Conservation (phyloP, 306 rosid genomes). For the Geum urbanum region DNA sequence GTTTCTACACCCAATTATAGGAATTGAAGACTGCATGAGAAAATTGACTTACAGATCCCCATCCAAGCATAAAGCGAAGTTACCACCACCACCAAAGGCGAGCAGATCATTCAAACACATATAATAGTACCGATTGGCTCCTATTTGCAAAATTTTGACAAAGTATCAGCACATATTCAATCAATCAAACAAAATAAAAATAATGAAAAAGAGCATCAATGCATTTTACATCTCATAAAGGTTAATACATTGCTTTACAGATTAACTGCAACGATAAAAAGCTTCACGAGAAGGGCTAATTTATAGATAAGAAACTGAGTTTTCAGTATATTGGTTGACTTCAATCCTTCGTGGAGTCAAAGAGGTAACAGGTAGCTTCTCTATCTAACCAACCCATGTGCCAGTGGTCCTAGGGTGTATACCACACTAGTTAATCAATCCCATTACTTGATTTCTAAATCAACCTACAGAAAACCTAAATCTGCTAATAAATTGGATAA, state of each 20-base stretch:
- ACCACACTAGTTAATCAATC: not conserved
- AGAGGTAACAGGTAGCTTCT: constrained; percentile 3
- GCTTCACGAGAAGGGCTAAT: not conserved
- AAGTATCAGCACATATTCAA: not conserved
- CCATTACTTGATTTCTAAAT: constrained; percentile 13
- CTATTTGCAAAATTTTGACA: constrained; percentile 31
- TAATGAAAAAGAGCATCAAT: not conserved
- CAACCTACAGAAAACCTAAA: constrained; percentile 17
- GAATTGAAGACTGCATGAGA: not conserved
- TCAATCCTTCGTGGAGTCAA: not conserved
- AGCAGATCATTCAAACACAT: constrained; percentile 71
- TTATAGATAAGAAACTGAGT: not conserved
- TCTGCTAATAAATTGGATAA: constrained; percentile 12
- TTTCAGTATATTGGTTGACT: not conserved
- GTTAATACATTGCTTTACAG: not conserved
- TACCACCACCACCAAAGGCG: constrained; percentile 94
- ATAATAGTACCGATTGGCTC: constrained; percentile 76
- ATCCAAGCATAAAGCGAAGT: constrained; percentile 75
- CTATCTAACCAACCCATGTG: not conserved
- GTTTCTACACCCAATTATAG: constrained; percentile 5
- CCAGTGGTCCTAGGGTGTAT: not conserved
- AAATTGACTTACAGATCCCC: constrained; percentile 78
- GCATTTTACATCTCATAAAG: constrained; percentile 1
- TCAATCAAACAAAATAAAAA: not conserved
- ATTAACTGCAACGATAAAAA: not conserved